Base-by-base conservation (phyloP, 2,329 filamentous ascomycete genomes). In the Botrytis byssoidea region DNA sequence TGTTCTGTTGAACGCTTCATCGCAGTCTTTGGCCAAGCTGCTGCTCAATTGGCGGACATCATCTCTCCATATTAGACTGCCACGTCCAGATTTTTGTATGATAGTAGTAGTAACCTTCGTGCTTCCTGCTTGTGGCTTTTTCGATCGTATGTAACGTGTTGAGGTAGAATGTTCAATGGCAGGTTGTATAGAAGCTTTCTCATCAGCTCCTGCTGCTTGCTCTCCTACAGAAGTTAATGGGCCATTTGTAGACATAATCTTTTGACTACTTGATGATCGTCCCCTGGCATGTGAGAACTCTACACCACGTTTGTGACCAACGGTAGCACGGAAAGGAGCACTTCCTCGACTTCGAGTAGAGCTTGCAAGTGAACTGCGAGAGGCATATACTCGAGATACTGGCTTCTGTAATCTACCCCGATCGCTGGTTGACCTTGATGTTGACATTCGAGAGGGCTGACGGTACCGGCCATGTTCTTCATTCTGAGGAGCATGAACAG, bases 11-110 rank as follows among this genome's bases (percentile, higher is more conserved):
- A 98, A 98, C 1, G 95, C 95, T 79, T 96, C 93, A 79, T 98
- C 95, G 79, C 95, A 97, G 74, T 96, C 93, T 82, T 94, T 93
- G 68, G 94, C 93, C 75, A 98, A 90, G 78, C 94, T 94, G 78
- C 89, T 89, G 78, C 94, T 97, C 73, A 97, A 92, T 78, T 95
- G 91, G 10, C 93, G 88, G 71, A 96, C 88, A 80, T 97, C 95
- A 74, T 94, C 93, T 77, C 89, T 91, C 82, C 90, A 91, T 66
- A 79, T 60, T 40, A 77, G 73, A 63, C 77, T 80, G 12, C 73
- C 59, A 48, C 74, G 74, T 48, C 63, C 74, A 65, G 74, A 37
- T 32, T 63, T 66, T 40, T 79, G 79, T 32, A 73, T 42, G n/a
- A 44, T 59, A 32, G 73, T 18, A 55, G 66, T 65, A 32, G 72